Conservation (phyloP, 176 grass and related monocot genomes). For the Poa annua region DNA sequence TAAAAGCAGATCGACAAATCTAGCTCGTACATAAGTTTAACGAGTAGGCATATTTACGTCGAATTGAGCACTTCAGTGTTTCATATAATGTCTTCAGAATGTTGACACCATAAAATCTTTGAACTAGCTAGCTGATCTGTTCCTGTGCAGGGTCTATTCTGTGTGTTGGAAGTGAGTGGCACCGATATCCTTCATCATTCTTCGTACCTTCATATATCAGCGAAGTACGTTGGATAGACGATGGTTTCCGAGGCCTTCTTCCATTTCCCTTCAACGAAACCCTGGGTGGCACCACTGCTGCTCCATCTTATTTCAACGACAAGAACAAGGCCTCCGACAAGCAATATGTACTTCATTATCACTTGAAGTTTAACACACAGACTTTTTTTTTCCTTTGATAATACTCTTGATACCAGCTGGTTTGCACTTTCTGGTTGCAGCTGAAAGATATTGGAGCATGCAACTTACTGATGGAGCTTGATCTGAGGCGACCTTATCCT, state of each 20-base stretch:
- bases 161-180: constrained; percentile 96
- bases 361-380: background rate
- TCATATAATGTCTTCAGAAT: constrained; percentile 13
- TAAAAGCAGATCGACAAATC: constrained; percentile 18
- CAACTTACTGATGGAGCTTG: constrained; percentile 81
- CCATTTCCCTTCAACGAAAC: constrained; percentile 94
- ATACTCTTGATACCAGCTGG: background rate
- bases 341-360: constrained; percentile 77
- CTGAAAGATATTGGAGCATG: constrained; percentile 72
- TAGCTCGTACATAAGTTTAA: background rate
- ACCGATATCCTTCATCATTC: constrained; percentile 93
- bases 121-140: constrained; percentile 12
- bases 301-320: constrained; percentile 84
- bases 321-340: constrained; percentile 80
- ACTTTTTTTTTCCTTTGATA: constrained; percentile 13
- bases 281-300: constrained; percentile 82
- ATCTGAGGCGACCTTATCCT: constrained; percentile 78
- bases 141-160: constrained; percentile 69
- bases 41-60: background rate
- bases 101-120: background rate
- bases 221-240: constrained; percentile 94
- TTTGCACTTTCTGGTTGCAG: constrained; percentile 42
- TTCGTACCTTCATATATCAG: constrained; percentile 84
- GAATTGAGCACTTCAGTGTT: background rate
- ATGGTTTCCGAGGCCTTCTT: constrained; percentile 93